Base-by-base conservation (phyloP, 306 rosid genomes). In the Bauhinia variegata region DNA sequence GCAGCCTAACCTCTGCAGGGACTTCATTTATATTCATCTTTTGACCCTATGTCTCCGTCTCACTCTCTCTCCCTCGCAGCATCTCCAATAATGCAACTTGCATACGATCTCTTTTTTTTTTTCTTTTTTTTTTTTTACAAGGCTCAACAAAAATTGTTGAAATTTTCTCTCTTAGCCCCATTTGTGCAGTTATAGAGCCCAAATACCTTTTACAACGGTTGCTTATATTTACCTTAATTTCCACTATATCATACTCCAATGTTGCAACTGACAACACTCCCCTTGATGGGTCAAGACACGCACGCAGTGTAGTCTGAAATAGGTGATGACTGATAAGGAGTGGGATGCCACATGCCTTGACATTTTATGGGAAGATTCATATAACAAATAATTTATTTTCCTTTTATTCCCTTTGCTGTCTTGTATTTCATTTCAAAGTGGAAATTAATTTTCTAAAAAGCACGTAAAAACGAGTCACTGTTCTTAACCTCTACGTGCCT, bases 401-500 rank as follows among this genome's bases (percentile, higher is more conserved):
- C 33, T 67, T 7, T 77, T 32, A 16, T 59, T 65, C 73, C 8
- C 36, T 50, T 58, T 71, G 68, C 51, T 52, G 8, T 55, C 41
- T 55, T 42, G 18, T 23, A 1, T 23, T 23, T 23, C 2, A 23
- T 23, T 23, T 23, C 2, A 23, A 1, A 23, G 28, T 23, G 28
- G n/a, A 23, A 23, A n/a, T n/a, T n/a, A 23, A 23, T 1, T 23
- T 23, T 23, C 28, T 23, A 23, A 23, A 23, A 23, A 23, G 2
- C 28, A 2, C 41, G 6, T 36, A 36, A 42, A 43, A 43, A 5
- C 19, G n/a, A n/a, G 60, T 56, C 52, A 69, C 51, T 38, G 38
- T 6, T 46, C 0, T 15, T 43, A 42, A 72, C 77, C 63, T 75
- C 73, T 88, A 80, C 80, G 82, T 87, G 93, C 78, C 75, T 3